phyloP scores from a whole-genome alignment of 2,329 filamentous ascomycete genomes.

The Cordyceps tenuipes region DNA sequence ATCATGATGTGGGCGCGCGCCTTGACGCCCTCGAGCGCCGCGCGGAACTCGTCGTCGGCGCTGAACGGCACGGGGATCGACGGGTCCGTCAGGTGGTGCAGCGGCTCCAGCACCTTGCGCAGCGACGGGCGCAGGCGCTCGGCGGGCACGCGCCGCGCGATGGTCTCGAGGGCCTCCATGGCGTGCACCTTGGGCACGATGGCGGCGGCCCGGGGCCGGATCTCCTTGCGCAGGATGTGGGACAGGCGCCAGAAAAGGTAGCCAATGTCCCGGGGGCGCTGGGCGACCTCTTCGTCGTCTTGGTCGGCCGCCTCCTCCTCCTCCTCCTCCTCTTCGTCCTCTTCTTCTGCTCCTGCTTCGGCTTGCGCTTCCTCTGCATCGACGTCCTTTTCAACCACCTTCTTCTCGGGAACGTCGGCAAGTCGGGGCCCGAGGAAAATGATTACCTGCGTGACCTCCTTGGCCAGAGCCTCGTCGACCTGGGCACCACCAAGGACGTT shows the following conservation, averaged over 20 bases:
- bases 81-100: constrained; percentile 79
- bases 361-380: constrained; percentile 16
- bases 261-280: constrained; percentile 37
- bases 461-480: constrained; percentile 65
- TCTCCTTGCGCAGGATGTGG: constrained; percentile 69
- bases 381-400: constrained; percentile 44
- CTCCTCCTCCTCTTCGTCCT: constrained; percentile 33
- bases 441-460: constrained; percentile 71
- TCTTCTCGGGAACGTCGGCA: constrained; percentile 21
- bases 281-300: constrained; percentile 31
- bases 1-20: constrained; percentile 68
- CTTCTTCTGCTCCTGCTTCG: constrained; percentile 16
- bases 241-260: constrained; percentile 75
- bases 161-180: constrained; percentile 63
- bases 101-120: constrained; percentile 47
- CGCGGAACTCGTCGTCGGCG: constrained; percentile 60
- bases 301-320: constrained; percentile 27
- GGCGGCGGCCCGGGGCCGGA: constrained; percentile 51
- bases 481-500: constrained; percentile 51
- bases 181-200: constrained; percentile 69
- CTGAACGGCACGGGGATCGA: constrained; percentile 64
- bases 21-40: constrained; percentile 61
- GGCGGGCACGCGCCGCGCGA: constrained; percentile 53
- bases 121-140: constrained; percentile 54
- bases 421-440: constrained; percentile 66